Base-by-base conservation (phyloP, 306 rosid genomes). In the Acacia confusa region DNA sequence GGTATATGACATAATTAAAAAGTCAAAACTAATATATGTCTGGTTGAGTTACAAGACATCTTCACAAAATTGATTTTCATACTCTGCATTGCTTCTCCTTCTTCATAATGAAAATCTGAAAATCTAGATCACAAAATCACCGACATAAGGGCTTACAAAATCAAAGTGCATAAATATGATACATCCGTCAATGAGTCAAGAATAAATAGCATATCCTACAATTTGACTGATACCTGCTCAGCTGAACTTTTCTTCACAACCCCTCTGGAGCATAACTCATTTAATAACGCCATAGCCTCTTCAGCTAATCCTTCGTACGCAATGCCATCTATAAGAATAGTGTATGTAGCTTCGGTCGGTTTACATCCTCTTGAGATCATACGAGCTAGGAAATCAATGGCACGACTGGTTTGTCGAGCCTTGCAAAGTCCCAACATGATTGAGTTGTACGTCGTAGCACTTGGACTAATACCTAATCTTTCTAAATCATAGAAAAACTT, bases 401-500 rank as follows among this genome's bases (percentile, higher is more conserved):
- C 99, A 8, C 90, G 90, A 43, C 86, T 76, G 32, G 97, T 91
- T 82, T 91, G 90, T 61, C 74, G 86, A 70, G 85, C 91, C 89
- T 92, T 96, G 52, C 98, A 93, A 53, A 96, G 97, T 67, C 98
- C 99, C 68, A 83, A 82, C 87, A 95, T 93, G 88, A 95, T 79
- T 19, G 94, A 84, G 76, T 93, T 93, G 81, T 84, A 90, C 40
- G 86, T 88, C 75, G 90, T 85, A 20, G 92, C 92, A 75, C 87
- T 91, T n/a, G 97, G 92, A 80, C 81, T 86, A 71, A 90, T 44
- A 64, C 94, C 93, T 30, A 79, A 82, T 48, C 80, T 80, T 82
- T 91, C 89, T 77, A 91, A 77, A 78, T 87, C 94, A 72, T 80
- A 87, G 75, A 93, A 86, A 86, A 88, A 81, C 75, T 85, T 80